Conservation (phyloP, 2,329 filamentous ascomycete genomes). For the Periconia sp. region DNA sequence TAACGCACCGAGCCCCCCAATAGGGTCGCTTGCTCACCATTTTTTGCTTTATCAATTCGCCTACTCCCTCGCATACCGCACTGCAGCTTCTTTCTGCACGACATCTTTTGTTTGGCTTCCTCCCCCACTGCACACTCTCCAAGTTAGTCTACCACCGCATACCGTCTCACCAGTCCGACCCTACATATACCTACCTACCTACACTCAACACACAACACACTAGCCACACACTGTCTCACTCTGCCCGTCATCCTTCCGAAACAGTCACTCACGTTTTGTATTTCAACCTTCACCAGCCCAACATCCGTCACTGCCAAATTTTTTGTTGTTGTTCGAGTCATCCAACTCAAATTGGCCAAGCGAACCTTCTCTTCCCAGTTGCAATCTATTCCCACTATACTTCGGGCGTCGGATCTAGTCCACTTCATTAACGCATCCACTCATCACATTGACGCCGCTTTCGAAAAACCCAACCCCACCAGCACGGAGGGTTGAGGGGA, state of each 20-base stretch:
- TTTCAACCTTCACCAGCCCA: background rate
- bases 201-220: conserved; percentile 5
- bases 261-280: background rate
- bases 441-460: conserved; percentile 11
- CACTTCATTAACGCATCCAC: conserved; percentile 19
- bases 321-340: background rate
- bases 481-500: conserved; percentile 14
- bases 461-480: conserved; percentile 14
- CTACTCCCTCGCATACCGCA: background rate
- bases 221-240: conserved; percentile 29
- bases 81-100: conserved; percentile 18
- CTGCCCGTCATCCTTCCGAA: conserved; percentile 24
- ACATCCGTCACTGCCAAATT: conserved; percentile 1
- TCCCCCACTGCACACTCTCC: conserved; percentile 21
- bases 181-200: too few relatives aligned
- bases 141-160: conserved; percentile 13
- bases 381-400: conserved; percentile 17
- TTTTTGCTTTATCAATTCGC: background rate
- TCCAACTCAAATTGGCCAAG: background rate
- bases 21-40: background rate
- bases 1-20: background rate
- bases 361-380: background rate
- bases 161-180: conserved; percentile 14
- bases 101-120: conserved; percentile 21
- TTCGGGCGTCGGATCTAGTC: conserved; percentile 19